Base-by-base conservation (phyloP, 2,329 filamentous ascomycete species). In the Aspergillus unguis region DNA sequence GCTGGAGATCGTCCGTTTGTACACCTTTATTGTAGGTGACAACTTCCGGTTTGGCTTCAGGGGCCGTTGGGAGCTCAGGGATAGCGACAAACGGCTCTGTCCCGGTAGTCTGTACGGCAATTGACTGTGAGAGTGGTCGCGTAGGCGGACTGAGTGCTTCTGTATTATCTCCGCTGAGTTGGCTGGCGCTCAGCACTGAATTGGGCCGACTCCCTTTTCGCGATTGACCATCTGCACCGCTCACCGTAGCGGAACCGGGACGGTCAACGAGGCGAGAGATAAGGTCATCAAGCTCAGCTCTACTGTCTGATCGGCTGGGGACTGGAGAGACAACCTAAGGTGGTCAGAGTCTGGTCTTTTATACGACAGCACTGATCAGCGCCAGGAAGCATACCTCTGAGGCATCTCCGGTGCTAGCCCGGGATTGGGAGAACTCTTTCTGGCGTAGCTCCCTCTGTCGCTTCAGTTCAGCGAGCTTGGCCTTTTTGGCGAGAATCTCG, bases 11-110 rank as follows among this genome's bases (percentile, higher is more conserved):
- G 64, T 87, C 84, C 11, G 94, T 96, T 72, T 99, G 95, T 25
- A 97, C 91, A 51, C 86, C 92, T 76, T 96, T 97, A 79, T 89
- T 97, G 78, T 99, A 99, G 48, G 91, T 95, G 66, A 95, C 91
- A 54, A 95, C 80, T 71, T 99, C 94, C 59, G 76, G 75, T 62
- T 76, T 79, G 48, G 72, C 68, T 58, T 78, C 65, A 63, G 69
- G 66, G 60, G 65, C 52, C 7, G 60, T 87, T 84, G 50, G 86
- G 83, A 32, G 88, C 71, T 96, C 92, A 72, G 87, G 91, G 55
- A 94, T 82, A 32, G 89, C 91, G 17, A 85, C 84, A 48, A 90
- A 78, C 6, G 88, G 80, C 8, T 84, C 84, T 1, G 91, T 87
- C 6, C 85, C 87, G 23, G 96, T 82, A 3, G 84, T 86, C 65